Evolutionary conservation across 2,329 filamentous ascomycete species (phyloP), one percentile per base, ranked within the genome.

Genomic region (Ilyonectria destructans): DNA sequence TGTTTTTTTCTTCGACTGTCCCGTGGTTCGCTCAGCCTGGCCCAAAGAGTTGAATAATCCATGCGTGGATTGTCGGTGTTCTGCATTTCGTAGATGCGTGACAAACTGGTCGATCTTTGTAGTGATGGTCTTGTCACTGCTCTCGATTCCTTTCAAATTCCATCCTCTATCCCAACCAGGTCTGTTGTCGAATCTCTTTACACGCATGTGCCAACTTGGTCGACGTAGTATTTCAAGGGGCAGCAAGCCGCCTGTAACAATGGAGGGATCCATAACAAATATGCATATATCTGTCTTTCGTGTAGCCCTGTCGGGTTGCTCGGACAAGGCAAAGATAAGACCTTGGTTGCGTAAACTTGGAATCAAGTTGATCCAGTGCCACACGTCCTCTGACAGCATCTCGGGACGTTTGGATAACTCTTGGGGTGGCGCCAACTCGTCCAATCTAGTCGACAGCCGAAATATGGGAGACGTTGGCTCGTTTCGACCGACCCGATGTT

Each of bases 401-500:
- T 61, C 48, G 15, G 33, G 46, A 9, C 17, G 31, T 2, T 33
- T 33, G 8, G 12, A 12, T 33, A 59, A 45, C 6, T 40, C 19
- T 35, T 59, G 33, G 12, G 35, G n/a, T 3, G 57, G 57, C n/a
- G 57, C 57, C 29, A 59, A 13, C 21, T 61, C 58, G 17, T 61
- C 58, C 4, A 61, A 19, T 6, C 4, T 43, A 12, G 58, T 37
- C 12, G 46, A 54, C 8, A 54, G 23, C 9, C 58, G 46, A n/a
- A 61, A 61, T 19, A 61, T 61, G 8, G 46, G 48, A 8, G 48
- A 61, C 4, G 46, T 61, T 3, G 58, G 48, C 23, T 61, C 48
- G 6, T 52, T 52, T 61, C 58, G 52, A 8, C 58, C 48, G n/a
- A 61, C 52, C n/a, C 6, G 54, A 33, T 61, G 58, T 46, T 52